Percentiles rank a stretch among this genome's conserved stretches.
Conservation (phyloP, 768 basidiomycete species). For the Suillus weaverae region DNA sequence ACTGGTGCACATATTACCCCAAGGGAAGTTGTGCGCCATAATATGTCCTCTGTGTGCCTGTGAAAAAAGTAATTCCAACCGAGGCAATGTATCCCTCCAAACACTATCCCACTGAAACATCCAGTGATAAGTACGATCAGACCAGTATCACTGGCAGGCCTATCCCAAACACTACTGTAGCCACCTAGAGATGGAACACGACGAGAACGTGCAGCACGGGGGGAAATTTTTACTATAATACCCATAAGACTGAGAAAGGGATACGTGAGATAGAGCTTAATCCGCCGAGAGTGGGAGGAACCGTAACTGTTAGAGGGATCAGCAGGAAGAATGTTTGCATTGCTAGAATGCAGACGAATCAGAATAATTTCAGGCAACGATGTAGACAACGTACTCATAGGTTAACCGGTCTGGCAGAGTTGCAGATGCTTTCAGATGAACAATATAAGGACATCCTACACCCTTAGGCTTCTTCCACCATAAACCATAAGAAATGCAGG, state of each 20-base stretch:
- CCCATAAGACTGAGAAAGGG: background rate
- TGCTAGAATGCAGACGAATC: background rate
- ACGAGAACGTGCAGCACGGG: background rate
- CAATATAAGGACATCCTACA: slow-evolving; percentile 13
- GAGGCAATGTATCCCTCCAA: slow-evolving; percentile 29
- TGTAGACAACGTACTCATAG: background rate
- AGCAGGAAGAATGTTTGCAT: no score
- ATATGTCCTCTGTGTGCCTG: slow-evolving; percentile 11
- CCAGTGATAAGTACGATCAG: background rate
- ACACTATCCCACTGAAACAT: slow-evolving; percentile 15
- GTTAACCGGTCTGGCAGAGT: accelerated
- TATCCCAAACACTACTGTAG: background rate
- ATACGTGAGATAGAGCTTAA: accelerated
- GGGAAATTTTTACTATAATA: accelerated
- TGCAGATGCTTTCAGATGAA: background rate
- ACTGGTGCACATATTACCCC: slow-evolving; percentile 6
- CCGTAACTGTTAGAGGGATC: no score
- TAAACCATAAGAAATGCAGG: slow-evolving; percentile 26
- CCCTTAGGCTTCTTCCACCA: slow-evolving; percentile 39
- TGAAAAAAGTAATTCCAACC: slow-evolving; percentile 25
- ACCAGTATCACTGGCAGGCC: background rate
- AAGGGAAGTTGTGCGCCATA: slow-evolving; percentile 23
- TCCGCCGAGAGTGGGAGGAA: background rate
- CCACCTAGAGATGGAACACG: slow-evolving; percentile 1
- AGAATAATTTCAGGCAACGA: background rate